These are phyloP conservation scores for Alternaria sp. DNA, from an alignment of 2,329 filamentous ascomycete genomes.

Conservation along the genomic window DNA sequence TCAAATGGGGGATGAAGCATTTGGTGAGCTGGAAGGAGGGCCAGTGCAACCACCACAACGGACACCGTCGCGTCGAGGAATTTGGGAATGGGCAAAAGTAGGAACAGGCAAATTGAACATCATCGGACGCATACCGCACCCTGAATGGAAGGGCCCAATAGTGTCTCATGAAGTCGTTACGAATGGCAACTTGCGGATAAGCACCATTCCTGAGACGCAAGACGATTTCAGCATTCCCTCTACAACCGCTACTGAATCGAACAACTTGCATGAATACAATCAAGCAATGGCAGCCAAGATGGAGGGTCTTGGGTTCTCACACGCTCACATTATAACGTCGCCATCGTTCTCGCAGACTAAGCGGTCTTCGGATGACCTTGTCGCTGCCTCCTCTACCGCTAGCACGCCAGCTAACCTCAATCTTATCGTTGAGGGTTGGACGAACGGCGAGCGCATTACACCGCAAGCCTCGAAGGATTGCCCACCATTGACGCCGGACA, in stretches of 20 bases:
- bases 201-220: slow-evolving; percentile 22
- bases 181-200: slow-evolving; percentile 25
- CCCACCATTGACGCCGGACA: slow-evolving; percentile 27
- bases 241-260: slow-evolving; percentile 33
- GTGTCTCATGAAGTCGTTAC: slow-evolving; percentile 24
- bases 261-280: slow-evolving; percentile 22
- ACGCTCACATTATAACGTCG: slow-evolving; percentile 25
- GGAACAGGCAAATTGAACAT: slow-evolving; percentile 42
- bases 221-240: slow-evolving; percentile 48
- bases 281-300: slow-evolving; percentile 31
- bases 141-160: slow-evolving; percentile 38
- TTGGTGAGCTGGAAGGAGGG: slow-evolving; percentile 11
- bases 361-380: slow-evolving; percentile 46
- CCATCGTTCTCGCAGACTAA: slow-evolving; percentile 47
- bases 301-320: slow-evolving; percentile 37
- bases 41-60: slow-evolving; percentile 19
- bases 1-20: slow-evolving; percentile 14
- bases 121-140: slow-evolving; percentile 43
- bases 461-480: slow-evolving; percentile 26
- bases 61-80: slow-evolving; percentile 36
- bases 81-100: slow-evolving; percentile 48
- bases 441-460: slow-evolving; percentile 24
- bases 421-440: slow-evolving; percentile 24
- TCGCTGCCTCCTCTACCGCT: slow-evolving; percentile 37
- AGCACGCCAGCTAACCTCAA: slow-evolving; percentile 38